A percentile compares a stretch with the other conserved stretches of the same genome.
These are phyloP conservation scores for Geotrichum reessii DNA, from an alignment of 1,139 yeast species.

Conservation along the genomic window DNA sequence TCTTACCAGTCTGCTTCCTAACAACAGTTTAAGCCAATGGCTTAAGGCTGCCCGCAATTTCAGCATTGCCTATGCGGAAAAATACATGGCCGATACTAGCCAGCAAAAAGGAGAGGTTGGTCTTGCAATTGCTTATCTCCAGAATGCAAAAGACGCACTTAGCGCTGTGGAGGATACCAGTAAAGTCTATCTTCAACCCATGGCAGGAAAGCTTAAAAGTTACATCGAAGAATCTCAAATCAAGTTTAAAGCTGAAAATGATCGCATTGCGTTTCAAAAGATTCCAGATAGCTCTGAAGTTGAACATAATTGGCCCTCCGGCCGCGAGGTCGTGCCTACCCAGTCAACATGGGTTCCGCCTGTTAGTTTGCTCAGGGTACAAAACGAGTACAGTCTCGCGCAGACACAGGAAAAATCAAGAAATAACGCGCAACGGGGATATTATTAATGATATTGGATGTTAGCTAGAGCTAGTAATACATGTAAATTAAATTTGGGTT, in stretches of 20 bases:
- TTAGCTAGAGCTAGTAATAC: neutral
- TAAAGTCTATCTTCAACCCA: slow-evolving; percentile 8
- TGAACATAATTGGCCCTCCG: slow-evolving; percentile 34
- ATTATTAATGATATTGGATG: slow-evolving; percentile 5
- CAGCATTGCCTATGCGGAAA: slow-evolving; percentile 30
- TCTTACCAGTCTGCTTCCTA: slow-evolving; percentile 1
- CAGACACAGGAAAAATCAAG: neutral
- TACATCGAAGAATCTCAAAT: slow-evolving; percentile 21
- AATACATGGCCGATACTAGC: slow-evolving; percentile 32
- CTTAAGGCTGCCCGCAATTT: slow-evolving; percentile 28
- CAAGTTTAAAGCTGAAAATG: slow-evolving; percentile 31
- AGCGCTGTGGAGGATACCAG: slow-evolving; percentile 12
- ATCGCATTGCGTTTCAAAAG: slow-evolving; percentile 33
- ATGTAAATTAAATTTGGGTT: neutral
- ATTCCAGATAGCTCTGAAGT: slow-evolving; percentile 30
- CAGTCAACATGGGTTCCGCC: slow-evolving; percentile 31
- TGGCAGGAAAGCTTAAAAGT: slow-evolving; percentile 16
- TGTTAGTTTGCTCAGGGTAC: slow-evolving; percentile 4
- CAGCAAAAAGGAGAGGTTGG: slow-evolving; percentile 31
- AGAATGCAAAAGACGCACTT: slow-evolving; percentile 15
- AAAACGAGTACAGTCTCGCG: neutral
- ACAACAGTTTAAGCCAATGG: slow-evolving; percentile 25
- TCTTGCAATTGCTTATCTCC: slow-evolving; percentile 30
- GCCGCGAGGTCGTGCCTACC: slow-evolving; percentile 31
- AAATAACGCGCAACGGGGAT: slow-evolving; percentile 5